Evolutionary conservation across 768 basidiomycete genomes (phyloP).

Genomic region (Pisolithus tinctorius): DNA sequence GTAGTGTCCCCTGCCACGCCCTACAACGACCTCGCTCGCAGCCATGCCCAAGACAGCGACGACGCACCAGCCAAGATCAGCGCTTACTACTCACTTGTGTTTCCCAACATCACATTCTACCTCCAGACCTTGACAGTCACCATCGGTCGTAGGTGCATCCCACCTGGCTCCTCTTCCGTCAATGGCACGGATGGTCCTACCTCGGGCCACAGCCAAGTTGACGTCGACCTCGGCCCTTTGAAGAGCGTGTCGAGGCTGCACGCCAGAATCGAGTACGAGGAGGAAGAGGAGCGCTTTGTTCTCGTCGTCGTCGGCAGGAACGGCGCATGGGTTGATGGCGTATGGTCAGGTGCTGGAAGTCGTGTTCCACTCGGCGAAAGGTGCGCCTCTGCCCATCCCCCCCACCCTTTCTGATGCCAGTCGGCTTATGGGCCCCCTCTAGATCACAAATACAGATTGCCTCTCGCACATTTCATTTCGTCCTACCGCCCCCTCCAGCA

Average conservation of each 20-base stretch:
- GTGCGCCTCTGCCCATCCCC: conserved; percentile 34
- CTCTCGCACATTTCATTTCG: conserved; percentile 93
- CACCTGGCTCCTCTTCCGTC: conserved; percentile 42
- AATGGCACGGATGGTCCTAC: conserved; percentile 39
- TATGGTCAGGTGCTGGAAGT: conserved; percentile 89
- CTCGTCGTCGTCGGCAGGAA: conserved; percentile 93
- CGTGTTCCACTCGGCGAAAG: conserved; percentile 80
- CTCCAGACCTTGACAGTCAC: conserved; percentile 92
- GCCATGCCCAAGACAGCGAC: conserved; percentile 8
- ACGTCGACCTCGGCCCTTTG: conserved; percentile 90
- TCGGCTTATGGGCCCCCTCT: conserved; percentile 11
- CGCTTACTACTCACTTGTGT: conserved; percentile 91
- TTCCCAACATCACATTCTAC: conserved; percentile 93
- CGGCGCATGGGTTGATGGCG: conserved; percentile 96
- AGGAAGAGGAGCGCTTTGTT: conserved; percentile 81
- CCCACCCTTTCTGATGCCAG: background rate
- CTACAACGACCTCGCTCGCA: background rate
- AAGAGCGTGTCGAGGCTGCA: conserved; percentile 98
- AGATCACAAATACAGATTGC: conserved; percentile 97
- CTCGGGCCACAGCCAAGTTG: conserved; percentile 41
- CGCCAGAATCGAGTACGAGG: conserved; percentile 92
- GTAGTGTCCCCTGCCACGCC: conserved; percentile 5
- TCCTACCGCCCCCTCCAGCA: conserved; percentile 81
- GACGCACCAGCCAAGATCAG: conserved; percentile 60
- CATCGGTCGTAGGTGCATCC: conserved; percentile 83